A percentile compares a stretch with the other conserved stretches of the same genome.
Conservation (phyloP, 176 grass and related monocot species). For the Puccinellia tenuiflora region DNA sequence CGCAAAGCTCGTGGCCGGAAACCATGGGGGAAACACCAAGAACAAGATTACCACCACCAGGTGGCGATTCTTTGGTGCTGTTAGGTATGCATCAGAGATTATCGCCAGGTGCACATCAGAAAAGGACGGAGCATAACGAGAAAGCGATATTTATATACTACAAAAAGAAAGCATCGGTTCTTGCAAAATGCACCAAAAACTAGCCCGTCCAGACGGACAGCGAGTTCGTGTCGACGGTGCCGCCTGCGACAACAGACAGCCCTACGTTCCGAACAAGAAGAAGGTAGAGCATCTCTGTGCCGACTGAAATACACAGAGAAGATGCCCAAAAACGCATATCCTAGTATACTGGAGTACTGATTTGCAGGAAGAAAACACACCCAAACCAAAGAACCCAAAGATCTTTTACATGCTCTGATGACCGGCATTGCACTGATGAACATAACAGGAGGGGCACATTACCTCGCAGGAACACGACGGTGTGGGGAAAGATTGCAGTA, state of each 20-base stretch:
- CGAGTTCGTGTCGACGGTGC: not conserved
- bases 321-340: not conserved
- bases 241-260: not conserved
- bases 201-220: not conserved
- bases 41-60: not conserved
- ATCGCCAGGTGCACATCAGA: not conserved
- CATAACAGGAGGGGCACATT: not conserved
- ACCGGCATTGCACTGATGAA: not conserved
- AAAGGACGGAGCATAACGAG: conserved; percentile 19
- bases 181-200: not conserved
- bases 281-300: not conserved
- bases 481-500: not conserved
- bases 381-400: not conserved
- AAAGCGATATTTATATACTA: not conserved
- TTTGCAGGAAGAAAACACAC: not conserved
- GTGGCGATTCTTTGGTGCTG: not conserved
- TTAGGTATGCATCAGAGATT: not conserved
- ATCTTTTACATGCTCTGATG: not conserved
- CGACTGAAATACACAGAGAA: not conserved
- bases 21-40: conserved; percentile 31
- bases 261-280: conserved; percentile 15
- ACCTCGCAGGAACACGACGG: not conserved
- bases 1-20: conserved; percentile 9
- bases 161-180: not conserved
- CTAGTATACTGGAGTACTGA: too few species aligned